Base-by-base conservation (phyloP, 768 basidiomycete species). In the Hemileccinum rubropunctum region DNA sequence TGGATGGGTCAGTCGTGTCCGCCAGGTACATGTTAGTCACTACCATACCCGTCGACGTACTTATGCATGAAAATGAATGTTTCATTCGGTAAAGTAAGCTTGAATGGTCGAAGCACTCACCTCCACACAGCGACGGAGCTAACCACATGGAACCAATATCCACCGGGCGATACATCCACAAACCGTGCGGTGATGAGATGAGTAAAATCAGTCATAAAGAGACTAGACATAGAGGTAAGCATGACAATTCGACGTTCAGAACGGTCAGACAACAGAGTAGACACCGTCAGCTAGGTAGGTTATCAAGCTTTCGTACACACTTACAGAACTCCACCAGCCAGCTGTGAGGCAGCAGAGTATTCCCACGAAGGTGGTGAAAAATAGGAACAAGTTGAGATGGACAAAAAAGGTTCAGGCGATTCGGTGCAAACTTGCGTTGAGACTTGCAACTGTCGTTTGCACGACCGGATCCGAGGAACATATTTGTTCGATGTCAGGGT, bases 291-390 rank as follows among this genome's bases (percentile, higher is more conserved):
- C 14, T 8, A 13, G 38, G 34, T 12, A 26, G 10, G 3, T 20
- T 36, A 18, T 15, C 18, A 8, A 26, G 20, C 8, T n/a, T 35
- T 43, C 40, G 15, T 27, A 51, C 30, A 42, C 49, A 73, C 84
- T 65, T 67, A 88, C 86, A 46, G 84, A 77, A 48, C 88, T 86
- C 93, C 93, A 95, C 80, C 84, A 94, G 3, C 81, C 89, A 12
- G 86, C 84, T 3, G 91, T 92, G 30, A 94, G 61, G 53, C 88
- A 88, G 28, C 82, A 77, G 30, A 95, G 71, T 44, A 91, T 66
- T 9, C 93, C 93, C 71, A 81, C 81, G 9, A 77, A 72, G 3
- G 83, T 73, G 0, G 80, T 67, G 62, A 88, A 83, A 18, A 77
- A 87, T 91, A 57, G 2, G 14, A 13, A 20, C n/a, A 48, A 18